Base-by-base conservation (phyloP, 2,329 filamentous ascomycete genomes). In the Aspergillus quadrilineatus region DNA sequence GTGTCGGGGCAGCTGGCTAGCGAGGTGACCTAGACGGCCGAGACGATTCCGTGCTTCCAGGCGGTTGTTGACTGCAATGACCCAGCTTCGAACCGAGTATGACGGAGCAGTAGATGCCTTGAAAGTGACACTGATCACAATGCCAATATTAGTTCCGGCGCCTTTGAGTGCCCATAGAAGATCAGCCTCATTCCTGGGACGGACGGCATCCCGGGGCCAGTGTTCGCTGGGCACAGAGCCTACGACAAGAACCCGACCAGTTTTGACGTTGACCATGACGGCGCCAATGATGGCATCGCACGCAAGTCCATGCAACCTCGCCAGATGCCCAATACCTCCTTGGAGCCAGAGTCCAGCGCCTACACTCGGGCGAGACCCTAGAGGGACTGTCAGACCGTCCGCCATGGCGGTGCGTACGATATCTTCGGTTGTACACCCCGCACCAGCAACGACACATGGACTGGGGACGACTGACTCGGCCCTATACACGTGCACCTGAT, bases 291-390 rank as follows among this genome's bases (percentile, higher is more conserved):
- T 81, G 44, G 78, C 67, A 60, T 88, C 85, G 60, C 82, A 86
- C 2, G 83, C 59, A 10, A 88, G 82, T 1, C 85, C 84, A 60
- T 84, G 69, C 7, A 76, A 53, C 56, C 84, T 75, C 36, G 80
- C 64, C n/a, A 85, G 71, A 60, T 86, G 83, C 1, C 85, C 84
- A 48, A 88, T 84, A 51, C 85, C 85, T 41, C 85, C 85, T 73
- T 88, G 84, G 46, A 88, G 73, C 83, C 83, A 87, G 12, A 85
- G 62, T 0, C 85, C 85, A 0, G 82, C 79, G 2, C 85, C 85
- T 28, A 88, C 83, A 60, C 84, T 87, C 60, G 85, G 85, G 5
- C 85, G 82, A 28, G 82, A 67, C 2, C 85, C 85, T 3, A 88
- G 67, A 0, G 85, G 84, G 2, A 88, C 79, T 54, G 80, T 82